A percentile compares a stretch with the other conserved stretches of the same genome.
Conservation (phyloP, 768 basidiomycete genomes). For the Leccinum ochraceum region DNA sequence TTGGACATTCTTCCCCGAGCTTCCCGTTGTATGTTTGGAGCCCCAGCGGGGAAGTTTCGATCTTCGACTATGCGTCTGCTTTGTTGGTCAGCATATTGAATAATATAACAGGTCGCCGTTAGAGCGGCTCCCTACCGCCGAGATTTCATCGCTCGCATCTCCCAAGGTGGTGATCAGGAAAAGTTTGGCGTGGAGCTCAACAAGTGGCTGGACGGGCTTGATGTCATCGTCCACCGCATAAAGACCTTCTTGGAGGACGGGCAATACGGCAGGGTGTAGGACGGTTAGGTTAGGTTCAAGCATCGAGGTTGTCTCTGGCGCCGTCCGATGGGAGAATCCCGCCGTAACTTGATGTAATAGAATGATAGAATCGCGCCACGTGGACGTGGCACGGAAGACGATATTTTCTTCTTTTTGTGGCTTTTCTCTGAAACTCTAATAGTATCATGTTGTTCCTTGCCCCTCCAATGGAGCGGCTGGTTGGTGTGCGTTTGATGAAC, state of each 20-base stretch:
- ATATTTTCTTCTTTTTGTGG: neutral
- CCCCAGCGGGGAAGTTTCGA: neutral
- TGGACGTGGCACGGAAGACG: constrained; percentile 3
- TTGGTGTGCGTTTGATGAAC: neutral
- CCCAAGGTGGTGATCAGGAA: constrained; percentile 62
- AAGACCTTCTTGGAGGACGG: constrained; percentile 58
- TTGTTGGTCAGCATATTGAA: neutral
- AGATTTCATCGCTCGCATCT: constrained; percentile 63
- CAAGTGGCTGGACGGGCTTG: constrained; percentile 66
- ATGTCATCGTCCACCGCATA: constrained; percentile 51
- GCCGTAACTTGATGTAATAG: neutral
- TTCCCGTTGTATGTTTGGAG: neutral
- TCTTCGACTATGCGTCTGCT: neutral
- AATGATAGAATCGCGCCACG: constrained; percentile 21
- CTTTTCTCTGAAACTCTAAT: neutral
- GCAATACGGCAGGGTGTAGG: constrained; percentile 54
- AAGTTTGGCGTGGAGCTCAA: constrained; percentile 57
- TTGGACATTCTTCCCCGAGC: neutral
- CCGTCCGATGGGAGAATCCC: neutral
- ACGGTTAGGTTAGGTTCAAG: constrained; percentile 18
- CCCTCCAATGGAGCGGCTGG: neutral
- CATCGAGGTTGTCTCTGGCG: constrained; percentile 14
- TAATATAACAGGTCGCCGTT: constrained; percentile 49
- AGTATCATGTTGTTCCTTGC: neutral
- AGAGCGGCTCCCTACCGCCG: constrained; percentile 61